These are phyloP conservation scores for Talaromyces sp. DNA, from an alignment of 2,329 filamentous ascomycete species.

Conservation along the genomic window DNA sequence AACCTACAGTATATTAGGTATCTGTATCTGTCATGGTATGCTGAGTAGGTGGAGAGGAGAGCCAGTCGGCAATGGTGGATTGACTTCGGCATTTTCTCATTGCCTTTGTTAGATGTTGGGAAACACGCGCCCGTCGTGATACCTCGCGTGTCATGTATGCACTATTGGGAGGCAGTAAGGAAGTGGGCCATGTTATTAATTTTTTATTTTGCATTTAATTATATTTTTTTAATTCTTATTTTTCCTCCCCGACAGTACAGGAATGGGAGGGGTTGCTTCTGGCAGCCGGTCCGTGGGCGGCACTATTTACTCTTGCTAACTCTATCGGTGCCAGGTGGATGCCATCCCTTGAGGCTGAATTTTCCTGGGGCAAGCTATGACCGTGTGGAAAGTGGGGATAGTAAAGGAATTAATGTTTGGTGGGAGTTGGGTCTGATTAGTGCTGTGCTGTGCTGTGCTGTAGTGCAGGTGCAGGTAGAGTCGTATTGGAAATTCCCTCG, in stretches of 20 bases:
- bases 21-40: no score
- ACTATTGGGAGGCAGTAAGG: constrained; percentile 15
- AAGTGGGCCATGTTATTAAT: not conserved
- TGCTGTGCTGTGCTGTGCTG: no score
- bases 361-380: not conserved
- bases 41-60: no score
- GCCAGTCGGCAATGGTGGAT: not conserved
- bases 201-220: no score
- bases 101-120: no score
- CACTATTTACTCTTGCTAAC: constrained; percentile 19
- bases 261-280: not conserved
- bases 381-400: not conserved
- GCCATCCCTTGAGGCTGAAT: constrained; percentile 21
- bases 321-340: constrained; percentile 11
- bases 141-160: constrained; percentile 5
- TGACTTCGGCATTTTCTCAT: not conserved
- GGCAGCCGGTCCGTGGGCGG: constrained; percentile 8
- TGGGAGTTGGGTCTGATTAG: no score
- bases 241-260: constrained; percentile 2
- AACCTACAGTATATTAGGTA: no score
- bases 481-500: constrained; percentile 1
- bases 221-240: not conserved
- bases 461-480: no score
- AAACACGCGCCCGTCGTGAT: not conserved
- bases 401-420: no score